These are phyloP conservation scores for Penicillium sp. DNA, from an alignment of 2,329 filamentous ascomycete species.

Conservation along the genomic window DNA sequence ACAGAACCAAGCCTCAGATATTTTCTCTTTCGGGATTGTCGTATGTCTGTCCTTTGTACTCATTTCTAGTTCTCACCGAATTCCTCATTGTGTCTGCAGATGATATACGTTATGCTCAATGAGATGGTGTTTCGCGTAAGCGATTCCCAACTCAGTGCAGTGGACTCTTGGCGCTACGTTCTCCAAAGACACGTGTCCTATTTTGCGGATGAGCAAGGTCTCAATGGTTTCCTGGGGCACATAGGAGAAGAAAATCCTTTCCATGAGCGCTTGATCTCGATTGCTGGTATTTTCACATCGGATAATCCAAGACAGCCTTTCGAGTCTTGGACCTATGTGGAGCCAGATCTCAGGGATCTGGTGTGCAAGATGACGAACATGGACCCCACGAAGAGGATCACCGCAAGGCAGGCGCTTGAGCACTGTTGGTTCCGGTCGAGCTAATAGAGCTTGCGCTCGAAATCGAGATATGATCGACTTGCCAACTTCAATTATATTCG, in stretches of 20 bases:
- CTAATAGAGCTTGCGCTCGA: background rate
- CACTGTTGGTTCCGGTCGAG: slow-evolving; percentile 29
- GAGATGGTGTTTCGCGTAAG: background rate
- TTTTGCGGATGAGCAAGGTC: slow-evolving; percentile 39
- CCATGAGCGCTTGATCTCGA: slow-evolving; percentile 39
- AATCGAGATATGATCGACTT: too few species aligned
- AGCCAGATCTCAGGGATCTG: slow-evolving; percentile 37
- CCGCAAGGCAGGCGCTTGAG: slow-evolving; percentile 34
- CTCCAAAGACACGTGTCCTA: slow-evolving; percentile 39
- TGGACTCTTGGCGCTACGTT: background rate
- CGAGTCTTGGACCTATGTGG: slow-evolving; percentile 41
- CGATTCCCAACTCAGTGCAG: background rate
- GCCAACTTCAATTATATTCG: too few species aligned
- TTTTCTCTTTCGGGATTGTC: background rate
- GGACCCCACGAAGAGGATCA: slow-evolving; percentile 31
- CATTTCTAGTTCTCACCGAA: background rate
- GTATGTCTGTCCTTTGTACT: background rate
- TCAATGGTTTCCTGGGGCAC: slow-evolving; percentile 44
- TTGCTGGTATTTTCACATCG: slow-evolving; percentile 42
- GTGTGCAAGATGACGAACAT: slow-evolving; percentile 32
- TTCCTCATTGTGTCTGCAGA: background rate
- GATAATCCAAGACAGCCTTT: slow-evolving; percentile 47
- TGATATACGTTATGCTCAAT: slow-evolving; percentile 1
- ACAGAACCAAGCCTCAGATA: background rate
- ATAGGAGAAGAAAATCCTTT: slow-evolving; percentile 45